Evolutionary conservation across 257 asterid species (phyloP), one percentile per base, ranked within the genome.

Genomic region (Rubia yunnanensis): DNA sequence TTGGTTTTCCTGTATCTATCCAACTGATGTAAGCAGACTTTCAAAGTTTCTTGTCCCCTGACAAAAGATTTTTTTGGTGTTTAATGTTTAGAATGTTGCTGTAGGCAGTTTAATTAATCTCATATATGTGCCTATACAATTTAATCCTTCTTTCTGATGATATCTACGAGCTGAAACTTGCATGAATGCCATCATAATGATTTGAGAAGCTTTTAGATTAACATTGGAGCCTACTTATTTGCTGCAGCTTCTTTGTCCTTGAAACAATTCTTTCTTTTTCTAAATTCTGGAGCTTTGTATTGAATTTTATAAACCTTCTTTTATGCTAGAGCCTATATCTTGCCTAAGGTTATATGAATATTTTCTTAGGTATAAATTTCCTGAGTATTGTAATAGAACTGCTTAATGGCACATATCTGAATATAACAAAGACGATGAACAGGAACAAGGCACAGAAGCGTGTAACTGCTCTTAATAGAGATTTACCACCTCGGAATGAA

Each of bases 381-480:
- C 32, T 31, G 11, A 17, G n/a, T 58, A 2, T 57, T 18, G 3
- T 7, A 2, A 8, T 55, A 15, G 38, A 27, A 24, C 57, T 17
- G 4, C 5, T 17, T 35, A 1, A 14, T 9, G 5, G 10, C 10
- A 17, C 2, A 17, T 34, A 64, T 64, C 30, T 32, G 26, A 44
- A 9, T 17, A n/a, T 41, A 41, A 64, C 36, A 27, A 10, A 18
- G 46, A 13, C 48, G 46, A 11, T 52, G 20, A 52, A 69, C 86
- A 92, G 99, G 88, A 92, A 90, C 79, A 90, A 86, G 86, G 72
- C 95, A 46, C 95, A 86, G 76, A 92, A 88, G 84, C 92, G 99
- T 36, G 79, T 92, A 71, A 92, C 86, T 75, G 97, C 99, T 68
- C 77, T 88, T 56, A 90, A 86, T 77, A 84, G 89, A 81, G 92